phyloP scores from a whole-genome alignment of 1,139 yeast species.

The Candida tetrigidarum region DNA sequence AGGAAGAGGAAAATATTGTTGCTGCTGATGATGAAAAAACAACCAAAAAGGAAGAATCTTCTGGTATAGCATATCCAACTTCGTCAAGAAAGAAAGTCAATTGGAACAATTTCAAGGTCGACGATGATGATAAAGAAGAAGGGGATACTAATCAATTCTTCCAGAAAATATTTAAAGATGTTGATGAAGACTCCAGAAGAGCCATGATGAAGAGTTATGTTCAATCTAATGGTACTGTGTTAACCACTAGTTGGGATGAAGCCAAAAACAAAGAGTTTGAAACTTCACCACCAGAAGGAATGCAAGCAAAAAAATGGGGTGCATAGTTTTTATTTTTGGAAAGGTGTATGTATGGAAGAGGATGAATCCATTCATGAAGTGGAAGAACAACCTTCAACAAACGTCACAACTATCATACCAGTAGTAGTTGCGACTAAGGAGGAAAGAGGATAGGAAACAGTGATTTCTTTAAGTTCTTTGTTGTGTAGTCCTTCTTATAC shows the following conservation, averaged over 20 bases:
- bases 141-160: conserved; percentile 72
- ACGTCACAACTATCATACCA: too few relatives aligned
- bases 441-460: too few relatives aligned
- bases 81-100: conserved; percentile 64
- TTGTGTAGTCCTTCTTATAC: too few relatives aligned
- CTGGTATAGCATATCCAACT: conserved; percentile 52
- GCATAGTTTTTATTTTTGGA: conserved; percentile 4
- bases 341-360: not conserved
- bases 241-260: conserved; percentile 95
- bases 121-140: conserved; percentile 47
- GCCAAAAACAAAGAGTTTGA: conserved; percentile 72
- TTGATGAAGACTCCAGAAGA: conserved; percentile 85
- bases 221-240: conserved; percentile 94
- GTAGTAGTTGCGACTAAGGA: too few relatives aligned
- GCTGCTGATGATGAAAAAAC: conserved; percentile 8
- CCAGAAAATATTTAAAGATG: conserved; percentile 70
- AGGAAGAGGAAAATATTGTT: conserved; percentile 13
- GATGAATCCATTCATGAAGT: too few relatives aligned
- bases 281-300: conserved; percentile 78
- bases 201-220: conserved; percentile 98
- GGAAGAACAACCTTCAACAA: too few relatives aligned
- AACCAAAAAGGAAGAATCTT: conserved; percentile 13
- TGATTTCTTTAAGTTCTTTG: too few relatives aligned
- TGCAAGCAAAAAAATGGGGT: conserved; percentile 51
- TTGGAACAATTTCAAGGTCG: conserved; percentile 72